Evolutionary conservation across 2,329 filamentous ascomycete genomes (phyloP).

Genomic region (Exophiala aquamarina): DNA sequence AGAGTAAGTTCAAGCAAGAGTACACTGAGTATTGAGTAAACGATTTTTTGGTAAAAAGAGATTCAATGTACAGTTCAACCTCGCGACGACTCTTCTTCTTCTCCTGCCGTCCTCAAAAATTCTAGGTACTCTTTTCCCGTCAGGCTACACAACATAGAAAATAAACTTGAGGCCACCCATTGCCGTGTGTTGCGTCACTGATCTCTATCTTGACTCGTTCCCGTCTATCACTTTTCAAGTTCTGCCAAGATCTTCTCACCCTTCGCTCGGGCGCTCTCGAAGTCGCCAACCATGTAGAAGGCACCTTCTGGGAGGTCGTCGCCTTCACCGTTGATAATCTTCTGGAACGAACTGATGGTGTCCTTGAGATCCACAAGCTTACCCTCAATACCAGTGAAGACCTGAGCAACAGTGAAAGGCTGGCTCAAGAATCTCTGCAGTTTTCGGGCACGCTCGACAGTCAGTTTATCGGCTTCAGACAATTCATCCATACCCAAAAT

Average conservation of each 20-base stretch:
- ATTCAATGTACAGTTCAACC: constrained; percentile 11
- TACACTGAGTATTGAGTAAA: constrained; percentile 3
- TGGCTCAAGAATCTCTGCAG: constrained; percentile 99
- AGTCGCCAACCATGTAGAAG: constrained; percentile 98
- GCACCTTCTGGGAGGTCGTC: constrained; percentile 91
- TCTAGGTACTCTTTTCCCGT: not conserved
- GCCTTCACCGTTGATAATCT: constrained; percentile 90
- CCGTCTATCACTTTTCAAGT: constrained; percentile 63
- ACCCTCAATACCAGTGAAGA: constrained; percentile 81
- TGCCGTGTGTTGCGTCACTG: no score
- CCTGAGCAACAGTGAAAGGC: constrained; percentile 88
- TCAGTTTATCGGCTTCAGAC: constrained; percentile 98
- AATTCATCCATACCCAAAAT: constrained; percentile 99
- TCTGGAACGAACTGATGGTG: constrained; percentile 96
- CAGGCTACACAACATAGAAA: constrained; percentile 1
- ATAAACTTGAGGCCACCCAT: no score
- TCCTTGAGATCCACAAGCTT: constrained; percentile 97
- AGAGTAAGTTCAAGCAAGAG: not conserved
- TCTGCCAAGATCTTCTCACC: constrained; percentile 99
- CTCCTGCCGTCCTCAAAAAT: not conserved
- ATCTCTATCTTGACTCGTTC: constrained; percentile 7
- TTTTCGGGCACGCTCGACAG: constrained; percentile 99
- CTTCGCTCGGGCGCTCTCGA: constrained; percentile 89
- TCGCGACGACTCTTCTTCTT: not conserved
- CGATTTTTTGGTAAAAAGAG: constrained; percentile 6